Percentiles rank a stretch among this genome's conserved stretches.
Conservation (phyloP, 176 grass and related monocot genomes). For the Oryza australiensis region DNA sequence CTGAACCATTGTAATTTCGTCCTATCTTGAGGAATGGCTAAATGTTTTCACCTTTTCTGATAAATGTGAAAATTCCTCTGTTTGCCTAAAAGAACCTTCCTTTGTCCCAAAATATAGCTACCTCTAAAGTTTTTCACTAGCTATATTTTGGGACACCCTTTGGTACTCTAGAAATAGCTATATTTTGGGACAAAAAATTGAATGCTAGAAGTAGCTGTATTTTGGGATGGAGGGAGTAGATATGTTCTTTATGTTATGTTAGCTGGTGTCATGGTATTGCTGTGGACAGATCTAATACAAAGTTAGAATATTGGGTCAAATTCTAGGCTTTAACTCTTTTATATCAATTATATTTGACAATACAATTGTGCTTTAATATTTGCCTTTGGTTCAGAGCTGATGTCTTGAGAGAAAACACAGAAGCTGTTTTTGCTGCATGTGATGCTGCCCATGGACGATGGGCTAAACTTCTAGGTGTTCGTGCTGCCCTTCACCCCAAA, state of each 20-base stretch:
- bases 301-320: neutral
- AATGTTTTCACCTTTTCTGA: neutral
- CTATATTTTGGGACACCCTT: no score
- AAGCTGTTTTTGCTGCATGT: constrained; percentile 88
- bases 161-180: no score
- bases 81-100: neutral
- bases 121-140: no score
- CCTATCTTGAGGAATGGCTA: neutral
- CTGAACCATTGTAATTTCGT: neutral
- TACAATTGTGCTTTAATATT: constrained; percentile 15
- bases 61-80: neutral
- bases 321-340: constrained; percentile 2
- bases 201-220: no score
- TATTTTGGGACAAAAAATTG: no score
- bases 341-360: constrained; percentile 7
- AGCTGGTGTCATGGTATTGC: neutral
- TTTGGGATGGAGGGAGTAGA: neutral
- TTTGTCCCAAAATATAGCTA: no score
- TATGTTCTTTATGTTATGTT: neutral
- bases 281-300: constrained; percentile 7
- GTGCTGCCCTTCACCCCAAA: constrained; percentile 91
- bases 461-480: constrained; percentile 97
- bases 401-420: constrained; percentile 94
- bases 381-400: constrained; percentile 70
- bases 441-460: constrained; percentile 98